Evolutionary conservation across 202 grass and related monocot species (phyloP), one percentile per base, ranked within the genome.

Genomic region (Schoenoplectus tabernaemontani): DNA sequence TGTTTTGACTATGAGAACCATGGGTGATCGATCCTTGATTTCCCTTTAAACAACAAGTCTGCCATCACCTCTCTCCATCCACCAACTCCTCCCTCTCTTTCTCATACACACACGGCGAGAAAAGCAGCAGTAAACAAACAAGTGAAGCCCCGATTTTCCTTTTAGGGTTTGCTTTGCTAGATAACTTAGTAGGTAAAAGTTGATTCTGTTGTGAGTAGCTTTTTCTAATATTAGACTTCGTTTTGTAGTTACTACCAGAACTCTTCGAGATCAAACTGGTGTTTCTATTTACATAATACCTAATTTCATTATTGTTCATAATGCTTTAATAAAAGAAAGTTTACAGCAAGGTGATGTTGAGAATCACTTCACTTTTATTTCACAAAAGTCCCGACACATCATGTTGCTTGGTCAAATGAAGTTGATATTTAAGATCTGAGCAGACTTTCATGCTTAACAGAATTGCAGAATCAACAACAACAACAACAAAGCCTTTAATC

Each of bases 121-220:
- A 4, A 57, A 47, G 33, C 7, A 75, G 47, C 47, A 4, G 16
- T 22, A 26, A 71, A 4, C 7, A 19, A 75, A 53, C 28, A 36
- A 75, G 15, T 3, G 9, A 56, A 53, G n/a, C 26, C 46, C 47
- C 16, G 19, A 13, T 42, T 44, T 43, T 13, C 39, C 38, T 43
- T 75, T 54, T 54, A 56, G 47, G 70, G 46, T 75, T 75, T 75
- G 11, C 47, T 36, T 75, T 5, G 46, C 28, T 54, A 53, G 47
- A 75, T n/a, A 37, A 54, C 36, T 54, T 54, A 75, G 26, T 54
- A 36, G 70, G 44, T 9, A 54, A 75, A 74, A 75, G n/a, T 75
- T 75, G 32, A 75, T 75, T 75, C 15, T 19, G 5, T 75, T 34
- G 70, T 34, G 36, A 16, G 23, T 73, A 33, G 2, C 9, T 28